Percentiles rank a stretch among this genome's conserved stretches.
These are phyloP conservation scores for Yamagishiella unicocca DNA, from an alignment of 139 green algal genomes.

Conservation along the genomic window DNA sequence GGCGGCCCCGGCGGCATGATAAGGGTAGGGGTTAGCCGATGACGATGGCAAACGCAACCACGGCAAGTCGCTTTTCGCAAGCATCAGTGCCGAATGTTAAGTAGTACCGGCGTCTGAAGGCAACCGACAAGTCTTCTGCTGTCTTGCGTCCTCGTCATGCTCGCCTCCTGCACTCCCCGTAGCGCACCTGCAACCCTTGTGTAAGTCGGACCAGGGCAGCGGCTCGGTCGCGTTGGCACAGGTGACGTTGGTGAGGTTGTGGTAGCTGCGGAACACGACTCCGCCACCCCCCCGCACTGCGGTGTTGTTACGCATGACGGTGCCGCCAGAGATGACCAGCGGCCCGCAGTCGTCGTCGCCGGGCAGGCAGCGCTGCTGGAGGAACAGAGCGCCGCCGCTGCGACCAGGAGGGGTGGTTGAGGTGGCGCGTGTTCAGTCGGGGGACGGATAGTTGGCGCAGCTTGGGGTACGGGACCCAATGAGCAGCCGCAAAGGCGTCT, in stretches of 20 bases:
- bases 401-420: background rate
- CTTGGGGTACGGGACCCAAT: too few species aligned
- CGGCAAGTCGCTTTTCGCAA: too few species aligned
- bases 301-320: background rate
- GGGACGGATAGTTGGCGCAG: too few species aligned
- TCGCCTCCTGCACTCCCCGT: background rate
- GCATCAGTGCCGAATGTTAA: too few species aligned
- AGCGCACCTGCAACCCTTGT: background rate
- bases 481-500: too few species aligned
- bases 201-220: background rate
- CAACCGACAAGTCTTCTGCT: too few species aligned
- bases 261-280: background rate
- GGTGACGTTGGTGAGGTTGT: constrained; percentile 1
- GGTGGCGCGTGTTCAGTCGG: too few species aligned
- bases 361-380: constrained; percentile 24
- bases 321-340: background rate
- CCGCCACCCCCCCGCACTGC: background rate
- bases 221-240: background rate
- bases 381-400: constrained; percentile 1
- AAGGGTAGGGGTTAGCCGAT: too few species aligned
- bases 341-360: constrained; percentile 14
- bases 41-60: too few species aligned
- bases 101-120: too few species aligned
- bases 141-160: too few species aligned
- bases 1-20: too few species aligned